Conservation (phyloP, 2,329 filamentous ascomycete species). For the Onygena corvina region DNA sequence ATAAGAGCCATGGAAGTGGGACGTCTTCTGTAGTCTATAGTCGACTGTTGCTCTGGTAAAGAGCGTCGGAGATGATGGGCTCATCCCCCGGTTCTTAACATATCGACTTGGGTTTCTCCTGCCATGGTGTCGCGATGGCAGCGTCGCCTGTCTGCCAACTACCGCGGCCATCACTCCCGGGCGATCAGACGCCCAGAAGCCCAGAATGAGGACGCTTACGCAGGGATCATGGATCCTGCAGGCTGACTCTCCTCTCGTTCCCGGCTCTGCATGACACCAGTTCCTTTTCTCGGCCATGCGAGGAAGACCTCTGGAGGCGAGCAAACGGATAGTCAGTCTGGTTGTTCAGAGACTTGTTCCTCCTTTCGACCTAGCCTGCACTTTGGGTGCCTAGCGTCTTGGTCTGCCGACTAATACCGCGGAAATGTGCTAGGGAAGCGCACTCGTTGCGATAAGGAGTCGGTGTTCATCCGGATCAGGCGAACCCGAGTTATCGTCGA, state of each 20-base stretch:
- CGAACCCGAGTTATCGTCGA: neutral
- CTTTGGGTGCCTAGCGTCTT: neutral
- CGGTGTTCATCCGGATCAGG: slow-evolving; percentile 1
- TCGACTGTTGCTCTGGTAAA: neutral
- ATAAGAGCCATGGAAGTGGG: slow-evolving; percentile 1
- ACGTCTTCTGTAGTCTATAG: too few relatives aligned
- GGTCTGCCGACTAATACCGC: too few relatives aligned
- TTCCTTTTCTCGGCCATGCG: too few relatives aligned
- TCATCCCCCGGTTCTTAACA: neutral
- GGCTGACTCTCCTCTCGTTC: neutral
- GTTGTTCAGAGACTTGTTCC: too few relatives aligned
- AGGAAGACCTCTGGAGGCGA: too few relatives aligned
- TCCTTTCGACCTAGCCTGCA: neutral
- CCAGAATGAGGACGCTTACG: neutral
- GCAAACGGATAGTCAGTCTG: too few relatives aligned
- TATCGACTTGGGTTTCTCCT: neutral
- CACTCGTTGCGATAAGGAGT: neutral
- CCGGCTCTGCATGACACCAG: neutral
- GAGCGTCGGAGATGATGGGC: slow-evolving; percentile 1
- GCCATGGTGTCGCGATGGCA: neutral
- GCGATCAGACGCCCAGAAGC: neutral
- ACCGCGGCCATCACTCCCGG: neutral
- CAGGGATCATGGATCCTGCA: neutral
- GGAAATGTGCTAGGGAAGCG: neutral
- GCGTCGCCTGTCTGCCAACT: neutral